Evolutionary conservation across 345 rosid genomes (phyloP), one percentile per base, ranked within the genome.

Genomic region (rapeseed (Brassica napus)): DNA sequence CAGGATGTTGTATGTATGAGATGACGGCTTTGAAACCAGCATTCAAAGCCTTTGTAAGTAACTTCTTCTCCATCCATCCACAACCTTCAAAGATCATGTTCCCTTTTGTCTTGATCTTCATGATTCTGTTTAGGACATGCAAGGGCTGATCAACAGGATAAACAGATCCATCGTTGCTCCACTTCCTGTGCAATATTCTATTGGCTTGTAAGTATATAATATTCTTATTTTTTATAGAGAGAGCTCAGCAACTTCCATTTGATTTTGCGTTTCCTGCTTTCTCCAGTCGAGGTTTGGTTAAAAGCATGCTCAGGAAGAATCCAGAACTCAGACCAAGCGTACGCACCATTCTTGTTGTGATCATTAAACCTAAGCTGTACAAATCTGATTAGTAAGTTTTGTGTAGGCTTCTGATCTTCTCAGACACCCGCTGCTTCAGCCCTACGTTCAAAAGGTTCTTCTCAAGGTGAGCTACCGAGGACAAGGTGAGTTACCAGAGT

Each of bases 1-100:
- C 92, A 95, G 99, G 98, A 66, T 95, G 99, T 88, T 95, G 99
- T 84, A 87, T 93, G 78, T 93, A 93, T 83, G 99, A 95, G 89
- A 93, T 95, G 98, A 82, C 94, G 21, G 84, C 97, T 70, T 90
- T 84, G 69, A 93, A 84, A 92, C 93, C 98, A 4, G 99, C 97
- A 77, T 95, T 95, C 82, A 95, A 93, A 86, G 98, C 99, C 61
- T 95, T 95, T 78, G 99, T 95, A 87, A 88, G 87, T 9, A 2
- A 6, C 39, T 84, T 76, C 55, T 11, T 14, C 39, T 65, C 55
- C 68, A 28, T 72, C 32, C 18, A 72, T 65, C 14, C 68, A 21
- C 67, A 55, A 37, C 42, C 35, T 31, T 78, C 57, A 61, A 63
- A 63, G 32, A 24, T 78, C 37, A 65, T 66, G 28, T 52, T 78